phyloP scores from a whole-genome alignment of 306 rosid species.

The Chamaecrista fasciculata region DNA sequence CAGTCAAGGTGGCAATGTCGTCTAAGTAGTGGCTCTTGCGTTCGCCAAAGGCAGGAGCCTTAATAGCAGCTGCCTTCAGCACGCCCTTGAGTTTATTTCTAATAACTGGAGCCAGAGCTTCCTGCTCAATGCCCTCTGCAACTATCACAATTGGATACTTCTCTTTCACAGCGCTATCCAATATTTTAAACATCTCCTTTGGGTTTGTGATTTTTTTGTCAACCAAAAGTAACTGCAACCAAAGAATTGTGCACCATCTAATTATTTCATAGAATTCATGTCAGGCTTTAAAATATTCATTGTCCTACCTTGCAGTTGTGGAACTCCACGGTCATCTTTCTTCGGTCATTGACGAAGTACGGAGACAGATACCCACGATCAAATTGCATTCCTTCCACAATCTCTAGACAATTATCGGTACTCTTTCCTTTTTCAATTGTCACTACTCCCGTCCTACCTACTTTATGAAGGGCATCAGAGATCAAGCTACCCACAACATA shows the following conservation, averaged over 20 bases:
- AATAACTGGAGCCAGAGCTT: conserved; percentile 86
- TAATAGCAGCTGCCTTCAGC: conserved; percentile 79
- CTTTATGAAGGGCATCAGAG: conserved; percentile 70
- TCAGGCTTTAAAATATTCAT: conserved; percentile 7
- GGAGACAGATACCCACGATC: conserved; percentile 85
- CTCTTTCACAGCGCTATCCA: conserved; percentile 80
- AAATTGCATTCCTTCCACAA: conserved; percentile 95
- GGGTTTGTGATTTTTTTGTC: conserved; percentile 74
- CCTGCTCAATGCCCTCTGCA: conserved; percentile 83
- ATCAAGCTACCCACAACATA: conserved; percentile 76
- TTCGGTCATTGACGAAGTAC: conserved; percentile 70
- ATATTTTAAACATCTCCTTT: conserved; percentile 69
- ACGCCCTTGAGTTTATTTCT: conserved; percentile 83
- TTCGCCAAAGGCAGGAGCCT: conserved; percentile 95
- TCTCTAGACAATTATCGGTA: conserved; percentile 59
- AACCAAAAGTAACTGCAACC: conserved; percentile 81
- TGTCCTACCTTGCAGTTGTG: conserved; percentile 80
- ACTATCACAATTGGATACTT: conserved; percentile 73
- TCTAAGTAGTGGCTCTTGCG: conserved; percentile 83
- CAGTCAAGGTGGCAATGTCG: conserved; percentile 90
- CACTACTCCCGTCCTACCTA: conserved; percentile 79
- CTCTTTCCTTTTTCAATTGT: conserved; percentile 73
- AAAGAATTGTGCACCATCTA: conserved; percentile 35
- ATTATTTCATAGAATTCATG: conserved; percentile 34
- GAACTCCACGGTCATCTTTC: conserved; percentile 70